Evolutionary conservation across 345 rosid species (phyloP), one percentile per base, ranked within the genome.

Genomic region (Brassica incana): DNA sequence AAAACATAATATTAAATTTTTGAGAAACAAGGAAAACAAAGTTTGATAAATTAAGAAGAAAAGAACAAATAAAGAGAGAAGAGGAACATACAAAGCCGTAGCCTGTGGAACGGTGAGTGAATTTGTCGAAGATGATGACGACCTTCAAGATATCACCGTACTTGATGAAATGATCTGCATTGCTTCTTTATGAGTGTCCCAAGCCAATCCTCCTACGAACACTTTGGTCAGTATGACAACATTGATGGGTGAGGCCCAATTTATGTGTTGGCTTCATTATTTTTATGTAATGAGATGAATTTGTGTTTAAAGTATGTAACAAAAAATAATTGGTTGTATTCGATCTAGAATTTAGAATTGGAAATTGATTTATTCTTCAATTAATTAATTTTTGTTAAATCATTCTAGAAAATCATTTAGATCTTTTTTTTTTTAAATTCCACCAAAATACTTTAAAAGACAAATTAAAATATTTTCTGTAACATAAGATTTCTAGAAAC

Each of bases 81-180:
- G 33, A 25, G 6, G 9, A 60, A 75, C 87, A 80, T 77, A 95
- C 98, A 75, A 93, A 95, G 67, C 99, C 99, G 18, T 91, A 95
- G 85, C 98, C 99, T 85, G 91, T 95, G 91, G 99, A 95, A 81
- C 99, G 85, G 56, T 93, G 94, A 15, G 98, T 90, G 86, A 90
- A 54, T 75, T 91, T 93, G 74, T 95, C 98, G 73, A 88, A 90
- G 81, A 95, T 93, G 69, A 95, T 89, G 65, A 95, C 99, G 23
- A 98, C 96, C 80, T 95, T 98, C 65, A 95, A 78, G 85, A 95
- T 95, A 48, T 92, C 91, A 64, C 99, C 99, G 35, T 78, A 95
- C 86, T 86, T 90, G n/a, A 91, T 92, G 65, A 91, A 95, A 82
- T 95, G 99, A 29, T 91, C 90, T 88, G 81, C 90, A 92, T 5